Percentiles rank a stretch among this genome's conserved stretches.
Evolutionary conservation across 2,329 filamentous ascomycete species (phyloP).

Genomic region (Reticulascus tulasneorum): DNA sequence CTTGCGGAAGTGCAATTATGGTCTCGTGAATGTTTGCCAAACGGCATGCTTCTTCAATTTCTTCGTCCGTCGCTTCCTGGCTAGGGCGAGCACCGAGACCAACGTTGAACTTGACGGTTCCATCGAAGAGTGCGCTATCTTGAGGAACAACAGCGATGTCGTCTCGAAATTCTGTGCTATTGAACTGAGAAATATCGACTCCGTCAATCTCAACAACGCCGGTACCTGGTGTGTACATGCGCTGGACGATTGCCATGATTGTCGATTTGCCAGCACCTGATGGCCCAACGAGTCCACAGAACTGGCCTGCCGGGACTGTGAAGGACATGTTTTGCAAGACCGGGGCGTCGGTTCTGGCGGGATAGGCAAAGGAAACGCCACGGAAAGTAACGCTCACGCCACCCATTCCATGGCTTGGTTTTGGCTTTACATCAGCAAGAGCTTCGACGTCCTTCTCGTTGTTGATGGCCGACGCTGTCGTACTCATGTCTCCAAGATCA

Average conservation of each 20-base stretch:
- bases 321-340: constrained; percentile 56
- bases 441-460: constrained; percentile 36
- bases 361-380: constrained; percentile 62
- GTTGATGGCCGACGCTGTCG: constrained; percentile 13
- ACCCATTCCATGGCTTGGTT: constrained; percentile 17
- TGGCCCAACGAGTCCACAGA: constrained; percentile 61
- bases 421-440: constrained; percentile 21
- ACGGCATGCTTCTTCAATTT: constrained; percentile 53
- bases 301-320: constrained; percentile 54
- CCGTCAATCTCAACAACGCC: constrained; percentile 42
- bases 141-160: constrained; percentile 35
- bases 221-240: constrained; percentile 41
- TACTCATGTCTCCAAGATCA: constrained; percentile 16
- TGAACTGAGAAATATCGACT: constrained; percentile 38
- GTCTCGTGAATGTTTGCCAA: constrained; percentile 57
- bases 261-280: constrained; percentile 67
- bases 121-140: constrained; percentile 36
- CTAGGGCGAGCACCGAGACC: constrained; percentile 37
- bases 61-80: constrained; percentile 39
- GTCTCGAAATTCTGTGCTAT: constrained; percentile 31
- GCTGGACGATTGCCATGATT: constrained; percentile 52
- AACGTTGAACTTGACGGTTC: constrained; percentile 36
- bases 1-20: constrained; percentile 49
- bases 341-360: constrained; percentile 53
- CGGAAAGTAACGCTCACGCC: constrained; percentile 51